These are phyloP conservation scores for Liquidambar formosana DNA, from an alignment of 164 flowering plant species.

Conservation along the genomic window DNA sequence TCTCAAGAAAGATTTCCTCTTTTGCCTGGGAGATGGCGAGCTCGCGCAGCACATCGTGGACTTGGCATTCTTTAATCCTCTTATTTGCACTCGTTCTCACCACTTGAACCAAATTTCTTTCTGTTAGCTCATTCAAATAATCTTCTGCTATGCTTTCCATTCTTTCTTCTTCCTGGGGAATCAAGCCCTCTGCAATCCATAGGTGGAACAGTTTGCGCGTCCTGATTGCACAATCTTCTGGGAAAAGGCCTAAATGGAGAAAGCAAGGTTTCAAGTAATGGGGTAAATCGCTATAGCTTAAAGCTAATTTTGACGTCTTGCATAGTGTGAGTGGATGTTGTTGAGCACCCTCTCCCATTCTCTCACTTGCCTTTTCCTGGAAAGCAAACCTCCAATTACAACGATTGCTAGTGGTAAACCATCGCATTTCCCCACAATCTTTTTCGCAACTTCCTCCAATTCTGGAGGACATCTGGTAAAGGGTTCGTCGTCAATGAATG, in stretches of 20 bases:
- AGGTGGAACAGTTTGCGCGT: slow-evolving; percentile 19
- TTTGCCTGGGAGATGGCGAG: slow-evolving; percentile 6
- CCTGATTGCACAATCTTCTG: slow-evolving; percentile 25
- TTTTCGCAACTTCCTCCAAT: slow-evolving; percentile 7
- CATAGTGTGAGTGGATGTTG: slow-evolving; percentile 12
- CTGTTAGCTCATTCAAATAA: slow-evolving; percentile 27
- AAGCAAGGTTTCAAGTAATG: slow-evolving; percentile 29
- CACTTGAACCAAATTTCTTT: slow-evolving; percentile 27
- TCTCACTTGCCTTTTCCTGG: neutral
- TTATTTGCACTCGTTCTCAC: slow-evolving; percentile 10
- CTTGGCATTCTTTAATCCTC: slow-evolving; percentile 11
- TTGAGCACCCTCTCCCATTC: slow-evolving; percentile 28
- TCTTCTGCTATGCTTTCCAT: slow-evolving; percentile 26
- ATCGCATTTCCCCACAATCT: slow-evolving; percentile 19
- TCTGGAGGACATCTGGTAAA: slow-evolving; percentile 8
- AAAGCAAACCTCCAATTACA: slow-evolving; percentile 32
- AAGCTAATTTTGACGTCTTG: slow-evolving; percentile 12
- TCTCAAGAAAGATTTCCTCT: slow-evolving; percentile 2
- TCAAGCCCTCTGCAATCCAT: slow-evolving; percentile 38
- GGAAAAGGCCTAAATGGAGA: slow-evolving; percentile 29
- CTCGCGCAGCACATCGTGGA: slow-evolving; percentile 20
- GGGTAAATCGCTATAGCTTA: slow-evolving; percentile 30
- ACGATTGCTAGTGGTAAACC: slow-evolving; percentile 27
- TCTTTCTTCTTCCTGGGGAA: slow-evolving; percentile 5
- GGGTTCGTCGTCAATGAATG: neutral